These are phyloP conservation scores for Blastobotrys chiropterorum DNA, from an alignment of 805 yeast genomes.

Conservation along the genomic window DNA sequence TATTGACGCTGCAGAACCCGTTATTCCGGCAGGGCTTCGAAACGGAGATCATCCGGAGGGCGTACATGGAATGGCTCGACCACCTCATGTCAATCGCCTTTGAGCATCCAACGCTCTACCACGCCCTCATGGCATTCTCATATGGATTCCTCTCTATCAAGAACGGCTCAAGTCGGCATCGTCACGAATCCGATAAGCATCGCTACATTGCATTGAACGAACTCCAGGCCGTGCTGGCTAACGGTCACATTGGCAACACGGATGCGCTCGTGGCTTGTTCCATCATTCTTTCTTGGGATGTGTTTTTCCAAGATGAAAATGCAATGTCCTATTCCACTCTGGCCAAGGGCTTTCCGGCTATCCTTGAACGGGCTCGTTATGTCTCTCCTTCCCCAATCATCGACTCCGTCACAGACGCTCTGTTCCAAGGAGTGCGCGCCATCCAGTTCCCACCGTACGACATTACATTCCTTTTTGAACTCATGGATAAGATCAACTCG, in stretches of 20 bases:
- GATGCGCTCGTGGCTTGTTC: slow-evolving; percentile 23
- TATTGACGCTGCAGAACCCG: slow-evolving; percentile 6
- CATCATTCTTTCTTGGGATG: slow-evolving; percentile 26
- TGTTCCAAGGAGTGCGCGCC: slow-evolving; percentile 30
- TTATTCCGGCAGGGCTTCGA: slow-evolving; percentile 25
- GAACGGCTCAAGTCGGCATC: slow-evolving; percentile 9
- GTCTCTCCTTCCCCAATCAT: slow-evolving; percentile 21
- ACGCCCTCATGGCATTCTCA: slow-evolving; percentile 25
- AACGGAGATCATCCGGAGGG: slow-evolving; percentile 21
- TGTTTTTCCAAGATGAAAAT: slow-evolving; percentile 25
- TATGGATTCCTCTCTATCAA: slow-evolving; percentile 22
- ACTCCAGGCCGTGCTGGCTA: slow-evolving; percentile 18
- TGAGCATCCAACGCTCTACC: slow-evolving; percentile 20
- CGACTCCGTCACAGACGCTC: slow-evolving; percentile 24
- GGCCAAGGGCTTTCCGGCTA: slow-evolving; percentile 26
- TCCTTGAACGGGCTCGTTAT: slow-evolving; percentile 20
- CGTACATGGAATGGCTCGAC: slow-evolving; percentile 23
- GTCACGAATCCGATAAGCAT: slow-evolving; percentile 15
- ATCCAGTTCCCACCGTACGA: slow-evolving; percentile 32
- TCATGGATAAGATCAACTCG: slow-evolving; percentile 21
- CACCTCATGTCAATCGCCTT: slow-evolving; percentile 18
- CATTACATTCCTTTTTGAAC: slow-evolving; percentile 26
- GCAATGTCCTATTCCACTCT: slow-evolving; percentile 21
- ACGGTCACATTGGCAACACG: slow-evolving; percentile 12
- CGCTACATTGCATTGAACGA: slow-evolving; percentile 21